Evolutionary conservation across 139 green algal genomes (phyloP), one percentile per base, ranked within the genome.

Genomic region (Micromonas pusilla): DNA sequence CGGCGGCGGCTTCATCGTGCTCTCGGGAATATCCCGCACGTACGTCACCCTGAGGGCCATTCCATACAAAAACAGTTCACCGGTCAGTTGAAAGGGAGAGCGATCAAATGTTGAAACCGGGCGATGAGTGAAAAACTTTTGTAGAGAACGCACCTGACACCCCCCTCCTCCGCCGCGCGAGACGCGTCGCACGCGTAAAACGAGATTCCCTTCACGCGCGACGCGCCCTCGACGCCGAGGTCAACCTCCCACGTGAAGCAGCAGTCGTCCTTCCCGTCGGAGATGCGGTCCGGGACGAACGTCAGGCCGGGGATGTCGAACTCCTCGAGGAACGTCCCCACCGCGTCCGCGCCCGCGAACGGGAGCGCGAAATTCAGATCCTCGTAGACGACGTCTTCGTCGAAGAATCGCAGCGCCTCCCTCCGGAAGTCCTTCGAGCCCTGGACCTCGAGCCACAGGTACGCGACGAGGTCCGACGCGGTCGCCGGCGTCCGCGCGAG

Each of bases 281-380:
- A 71, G 3, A 70, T 52, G 26, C 60, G 25, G 16, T 71, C 52
- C 13, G 65, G 34, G 52, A 38, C 32, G 53, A 79, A 79, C 52
- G 60, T 66, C 19, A 79, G 52, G 23, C 60, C 73, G 13, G 73
- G 60, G 53, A 70, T 38, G 73, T 66, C 32, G n/a, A 66, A 79
- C 73, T 79, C 52, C n/a, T 70, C 39, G 39, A 79, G 54, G 23
- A 79, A 70, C 21, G 52, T 21, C 26, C 9, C 32, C 3, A 79
- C 73, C 16, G 3, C 6, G 23, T 38, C 73, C 73, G 30, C 53
- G 9, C 73, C 73, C 26, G 37, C 26, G 53, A 70, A 79, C 3
- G 73, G 73, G 21, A 70, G 52, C 9, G 30, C 52, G 52, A 60
- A 79, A 32, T 79, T 79, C 25, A 79, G 52, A 32, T 79, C 73